Base-by-base conservation (phyloP, 176 grass and related monocot genomes). In the Zoysia pacifica region DNA sequence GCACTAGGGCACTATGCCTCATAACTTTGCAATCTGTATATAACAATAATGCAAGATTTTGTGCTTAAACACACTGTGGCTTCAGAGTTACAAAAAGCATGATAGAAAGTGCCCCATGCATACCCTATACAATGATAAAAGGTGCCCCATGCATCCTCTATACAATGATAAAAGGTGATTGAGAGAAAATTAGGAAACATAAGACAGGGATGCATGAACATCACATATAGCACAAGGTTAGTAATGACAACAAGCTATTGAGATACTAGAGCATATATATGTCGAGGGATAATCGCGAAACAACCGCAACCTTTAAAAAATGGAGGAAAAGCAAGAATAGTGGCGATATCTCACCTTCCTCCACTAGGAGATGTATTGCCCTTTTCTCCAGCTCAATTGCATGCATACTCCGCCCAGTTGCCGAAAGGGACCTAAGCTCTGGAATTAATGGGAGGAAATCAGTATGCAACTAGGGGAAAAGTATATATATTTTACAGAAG, bases 341-440 rank as follows among this genome's bases (percentile, higher is more conserved):
- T 63, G 79, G 49, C 64, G 73, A 73, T 39, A 58, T 65, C 77
- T 85, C 72, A 97, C 94, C 94, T 97, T 97, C 94, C 74, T 97
- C 91, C 85, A 94, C 83, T 67, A 97, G 82, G 72, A 97, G 89
- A 47, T 90, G 76, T 85, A 97, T 97, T 58, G 91, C 91, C 74
- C 91, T 91, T 91, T 97, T 93, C 83, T 97, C 94, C 78, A 97
- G 78, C 53, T 89, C 94, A 79, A 87, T 77, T 2, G 94, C 94
- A 87, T 89, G 94, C 86, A 69, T 93, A 74, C 86, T 97, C 83
- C 94, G 78, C 76, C 86, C 94, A 50, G 81, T 67, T 61, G 94
- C 89, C 1, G 91, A 90, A 73, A 97, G 86, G 12, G 91, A 91
- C 77, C 91, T 90, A 69, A 97, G 84, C 84, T 86, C 91, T 97